A percentile compares a stretch with the other conserved stretches of the same genome.
Evolutionary conservation across 768 basidiomycete genomes (phyloP).

Genomic region (Russula foetens): DNA sequence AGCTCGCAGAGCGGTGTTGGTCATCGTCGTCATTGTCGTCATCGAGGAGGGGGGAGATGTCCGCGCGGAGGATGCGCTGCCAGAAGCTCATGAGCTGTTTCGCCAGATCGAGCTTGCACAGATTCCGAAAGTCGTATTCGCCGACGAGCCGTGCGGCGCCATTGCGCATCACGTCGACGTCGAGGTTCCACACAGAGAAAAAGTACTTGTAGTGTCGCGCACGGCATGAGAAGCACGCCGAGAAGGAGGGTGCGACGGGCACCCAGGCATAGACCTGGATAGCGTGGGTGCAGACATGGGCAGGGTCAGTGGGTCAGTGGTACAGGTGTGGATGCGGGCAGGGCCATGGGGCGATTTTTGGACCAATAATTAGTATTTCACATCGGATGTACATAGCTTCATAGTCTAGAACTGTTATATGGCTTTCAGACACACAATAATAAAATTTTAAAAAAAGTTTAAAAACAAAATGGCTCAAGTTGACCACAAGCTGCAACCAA

Average conservation of each 20-base stretch:
- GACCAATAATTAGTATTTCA: too few relatives aligned
- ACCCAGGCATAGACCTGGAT: slow-evolving; percentile 94
- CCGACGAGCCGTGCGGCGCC: slow-evolving; percentile 70
- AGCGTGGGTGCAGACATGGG: too few relatives aligned
- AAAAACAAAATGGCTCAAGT: too few relatives aligned
- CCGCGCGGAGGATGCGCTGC: slow-evolving; percentile 59
- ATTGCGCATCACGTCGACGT: slow-evolving; percentile 65
- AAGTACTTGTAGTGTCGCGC: slow-evolving; percentile 97
- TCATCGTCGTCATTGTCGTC: too few relatives aligned
- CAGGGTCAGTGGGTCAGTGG: too few relatives aligned
- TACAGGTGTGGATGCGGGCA: too few relatives aligned
- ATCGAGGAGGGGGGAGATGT: slow-evolving; percentile 49
- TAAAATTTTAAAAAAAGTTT: too few relatives aligned
- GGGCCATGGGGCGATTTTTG: slow-evolving; percentile 68
- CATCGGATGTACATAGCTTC: too few relatives aligned
- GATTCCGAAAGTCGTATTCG: slow-evolving; percentile 91
- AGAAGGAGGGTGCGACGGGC: slow-evolving; percentile 74
- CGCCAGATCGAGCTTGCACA: slow-evolving; percentile 96
- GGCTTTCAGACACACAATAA: too few relatives aligned
- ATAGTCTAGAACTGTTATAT: too few relatives aligned
- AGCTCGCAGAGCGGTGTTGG: too few relatives aligned
- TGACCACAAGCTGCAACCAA: too few relatives aligned
- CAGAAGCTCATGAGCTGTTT: slow-evolving; percentile 84
- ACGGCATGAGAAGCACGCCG: slow-evolving; percentile 80
- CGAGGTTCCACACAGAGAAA: slow-evolving; percentile 62